phyloP scores from a whole-genome alignment of 345 rosid species.

The Anastatica hierochuntica region DNA sequence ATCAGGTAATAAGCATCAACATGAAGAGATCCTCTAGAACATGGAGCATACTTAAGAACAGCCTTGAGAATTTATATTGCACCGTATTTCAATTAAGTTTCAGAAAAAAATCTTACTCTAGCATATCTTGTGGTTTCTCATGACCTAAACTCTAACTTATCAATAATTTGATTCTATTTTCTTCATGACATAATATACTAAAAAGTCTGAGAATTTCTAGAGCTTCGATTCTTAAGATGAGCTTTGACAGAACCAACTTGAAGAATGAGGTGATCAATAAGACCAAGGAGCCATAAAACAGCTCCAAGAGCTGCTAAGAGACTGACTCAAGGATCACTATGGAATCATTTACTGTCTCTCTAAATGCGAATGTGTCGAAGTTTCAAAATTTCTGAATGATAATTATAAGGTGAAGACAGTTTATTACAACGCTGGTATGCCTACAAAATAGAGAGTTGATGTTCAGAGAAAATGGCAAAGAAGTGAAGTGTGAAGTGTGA shows the following conservation, averaged over 20 bases:
- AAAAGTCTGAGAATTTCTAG: constrained; percentile 57
- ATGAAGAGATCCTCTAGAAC: background rate
- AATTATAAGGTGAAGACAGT: constrained; percentile 66
- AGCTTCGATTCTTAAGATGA: constrained; percentile 73
- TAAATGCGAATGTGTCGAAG: constrained; percentile 72
- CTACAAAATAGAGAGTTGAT: constrained; percentile 56
- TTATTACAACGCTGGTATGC: constrained; percentile 75
- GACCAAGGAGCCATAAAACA: constrained; percentile 76
- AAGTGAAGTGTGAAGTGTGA: constrained; percentile 67
- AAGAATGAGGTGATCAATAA: no score
- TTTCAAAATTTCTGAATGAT: constrained; percentile 56
- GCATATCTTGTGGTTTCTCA: background rate
- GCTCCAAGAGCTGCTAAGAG: constrained; percentile 57
- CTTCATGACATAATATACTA: constrained; percentile 60
- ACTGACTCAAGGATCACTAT: constrained; percentile 58
- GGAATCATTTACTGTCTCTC: constrained; percentile 86
- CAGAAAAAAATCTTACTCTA: background rate
- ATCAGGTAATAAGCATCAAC: constrained; percentile 40
- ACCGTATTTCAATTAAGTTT: background rate
- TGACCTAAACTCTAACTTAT: no score
- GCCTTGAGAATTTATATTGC: background rate
- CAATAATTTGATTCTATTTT: background rate
- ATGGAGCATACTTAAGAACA: no score
- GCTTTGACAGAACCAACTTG: constrained; percentile 87
- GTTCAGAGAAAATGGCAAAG: constrained; percentile 78